A percentile compares a stretch with the other conserved stretches of the same genome.
Conservation (phyloP, 2,329 filamentous ascomycete species). For the Pyrenochaeta sp. region DNA sequence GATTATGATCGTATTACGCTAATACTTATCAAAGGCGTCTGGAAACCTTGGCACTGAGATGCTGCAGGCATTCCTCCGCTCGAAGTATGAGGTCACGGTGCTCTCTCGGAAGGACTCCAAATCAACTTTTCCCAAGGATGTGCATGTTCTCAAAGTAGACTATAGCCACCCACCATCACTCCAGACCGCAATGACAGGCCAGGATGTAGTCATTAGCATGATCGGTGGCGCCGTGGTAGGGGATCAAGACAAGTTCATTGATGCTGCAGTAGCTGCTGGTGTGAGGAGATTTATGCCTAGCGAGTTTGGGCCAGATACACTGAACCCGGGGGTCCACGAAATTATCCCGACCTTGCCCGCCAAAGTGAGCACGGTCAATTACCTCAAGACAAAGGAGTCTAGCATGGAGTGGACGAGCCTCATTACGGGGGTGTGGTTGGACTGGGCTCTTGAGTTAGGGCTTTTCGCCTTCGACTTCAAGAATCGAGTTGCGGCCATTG, state of each 20-base stretch:
- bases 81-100: conserved; percentile 8
- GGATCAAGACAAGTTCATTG: conserved; percentile 31
- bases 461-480: too few relatives aligned
- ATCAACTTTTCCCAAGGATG: background rate
- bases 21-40: too few relatives aligned
- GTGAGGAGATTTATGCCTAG: conserved; percentile 47
- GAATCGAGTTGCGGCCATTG: too few relatives aligned
- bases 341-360: background rate
- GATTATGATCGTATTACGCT: too few relatives aligned
- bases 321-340: background rate
- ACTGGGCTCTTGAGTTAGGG: too few relatives aligned
- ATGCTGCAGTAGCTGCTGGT: conserved; percentile 45
- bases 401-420: too few relatives aligned
- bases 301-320: conserved; percentile 45
- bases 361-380: background rate
- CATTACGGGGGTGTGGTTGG: too few relatives aligned
- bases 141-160: background rate
- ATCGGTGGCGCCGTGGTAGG: conserved; percentile 22
- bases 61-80: too few relatives aligned
- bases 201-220: conserved; percentile 44
- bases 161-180: background rate
- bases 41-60: too few relatives aligned
- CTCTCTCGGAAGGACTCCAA: conserved; percentile 2
- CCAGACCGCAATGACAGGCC: conserved; percentile 20
- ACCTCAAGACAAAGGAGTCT: background rate